phyloP scores from a whole-genome alignment of 2,329 filamentous ascomycete genomes.

The Graphiopsis chlorocephala region DNA sequence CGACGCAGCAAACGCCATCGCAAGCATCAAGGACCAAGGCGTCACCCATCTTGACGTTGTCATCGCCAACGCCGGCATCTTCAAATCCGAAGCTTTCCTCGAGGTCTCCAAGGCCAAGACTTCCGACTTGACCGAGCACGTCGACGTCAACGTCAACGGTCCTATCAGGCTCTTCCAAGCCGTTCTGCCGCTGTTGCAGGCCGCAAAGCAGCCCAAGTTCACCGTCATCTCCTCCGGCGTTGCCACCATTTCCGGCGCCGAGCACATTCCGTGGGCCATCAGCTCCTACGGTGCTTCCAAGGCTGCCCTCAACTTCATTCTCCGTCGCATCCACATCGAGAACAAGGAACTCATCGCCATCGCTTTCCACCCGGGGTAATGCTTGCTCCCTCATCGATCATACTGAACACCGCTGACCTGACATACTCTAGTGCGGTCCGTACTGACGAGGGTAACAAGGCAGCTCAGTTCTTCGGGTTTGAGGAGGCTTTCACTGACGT shows the following conservation, averaged over 20 bases:
- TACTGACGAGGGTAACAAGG: not conserved
- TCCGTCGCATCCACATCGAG: not conserved
- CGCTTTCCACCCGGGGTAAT: not conserved
- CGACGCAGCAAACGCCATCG: not conserved
- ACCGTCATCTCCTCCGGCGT: not conserved
- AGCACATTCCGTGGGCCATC: not conserved
- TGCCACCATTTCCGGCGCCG: not conserved
- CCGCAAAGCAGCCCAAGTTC: not conserved
- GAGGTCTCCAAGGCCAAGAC: not conserved
- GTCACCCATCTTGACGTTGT: not conserved
- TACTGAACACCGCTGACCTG: not conserved
- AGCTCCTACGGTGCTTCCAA: not conserved
- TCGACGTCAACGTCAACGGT: conserved; percentile 5
- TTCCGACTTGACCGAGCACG: not conserved
- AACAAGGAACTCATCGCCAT: not conserved
- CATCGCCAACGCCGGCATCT: conserved; percentile 5
- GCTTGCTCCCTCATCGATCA: not conserved
- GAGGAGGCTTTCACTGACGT: not conserved
- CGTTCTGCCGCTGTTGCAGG: not conserved
- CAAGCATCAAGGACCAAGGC: not conserved
- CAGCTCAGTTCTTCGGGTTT: not conserved
- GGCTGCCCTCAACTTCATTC: not conserved
- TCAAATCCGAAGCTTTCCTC: not conserved
- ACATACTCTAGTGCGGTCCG: not conserved
- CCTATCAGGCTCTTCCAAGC: not conserved